Percentiles rank a stretch among this genome's conserved stretches.
Evolutionary conservation across 163 green algal species (phyloP).

Genomic region (Trebouxia gelatinosa): DNA sequence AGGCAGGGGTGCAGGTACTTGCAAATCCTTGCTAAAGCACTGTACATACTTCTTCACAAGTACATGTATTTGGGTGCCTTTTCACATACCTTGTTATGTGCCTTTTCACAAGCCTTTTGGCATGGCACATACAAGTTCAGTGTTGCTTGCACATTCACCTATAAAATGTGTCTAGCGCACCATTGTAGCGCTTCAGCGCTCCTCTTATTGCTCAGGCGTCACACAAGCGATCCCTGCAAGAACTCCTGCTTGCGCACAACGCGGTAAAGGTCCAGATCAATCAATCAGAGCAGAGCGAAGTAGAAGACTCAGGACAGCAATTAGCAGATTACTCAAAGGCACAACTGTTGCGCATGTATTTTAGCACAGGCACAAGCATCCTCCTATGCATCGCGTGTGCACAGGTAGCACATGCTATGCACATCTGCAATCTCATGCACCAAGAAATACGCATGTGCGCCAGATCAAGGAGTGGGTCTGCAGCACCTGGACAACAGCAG

Average conservation of each 20-base stretch:
- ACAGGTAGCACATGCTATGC: neutral
- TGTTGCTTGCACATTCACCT: neutral
- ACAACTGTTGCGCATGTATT: constrained; percentile 9
- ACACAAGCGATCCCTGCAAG: neutral
- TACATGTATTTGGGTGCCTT: neutral
- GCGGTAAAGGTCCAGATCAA: constrained; percentile 21
- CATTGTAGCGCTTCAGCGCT: no score
- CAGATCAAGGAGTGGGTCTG: neutral
- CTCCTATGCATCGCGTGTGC: no score
- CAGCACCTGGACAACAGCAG: constrained; percentile 20
- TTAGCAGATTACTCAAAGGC: constrained; percentile 1
- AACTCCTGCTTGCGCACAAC: neutral
- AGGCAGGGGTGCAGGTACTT: constrained; percentile 6
- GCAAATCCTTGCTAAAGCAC: neutral
- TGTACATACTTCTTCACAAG: neutral
- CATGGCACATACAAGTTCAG: neutral
- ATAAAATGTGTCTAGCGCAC: no score
- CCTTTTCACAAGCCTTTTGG: neutral
- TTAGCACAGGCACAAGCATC: no score
- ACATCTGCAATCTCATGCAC: neutral
- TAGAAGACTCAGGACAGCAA: neutral
- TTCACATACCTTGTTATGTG: neutral
- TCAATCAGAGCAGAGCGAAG: neutral
- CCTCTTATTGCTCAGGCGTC: neutral
- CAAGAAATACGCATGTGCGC: neutral